phyloP scores from a whole-genome alignment of 2,329 filamentous ascomycete genomes.

The Talaromyces atroroseus region DNA sequence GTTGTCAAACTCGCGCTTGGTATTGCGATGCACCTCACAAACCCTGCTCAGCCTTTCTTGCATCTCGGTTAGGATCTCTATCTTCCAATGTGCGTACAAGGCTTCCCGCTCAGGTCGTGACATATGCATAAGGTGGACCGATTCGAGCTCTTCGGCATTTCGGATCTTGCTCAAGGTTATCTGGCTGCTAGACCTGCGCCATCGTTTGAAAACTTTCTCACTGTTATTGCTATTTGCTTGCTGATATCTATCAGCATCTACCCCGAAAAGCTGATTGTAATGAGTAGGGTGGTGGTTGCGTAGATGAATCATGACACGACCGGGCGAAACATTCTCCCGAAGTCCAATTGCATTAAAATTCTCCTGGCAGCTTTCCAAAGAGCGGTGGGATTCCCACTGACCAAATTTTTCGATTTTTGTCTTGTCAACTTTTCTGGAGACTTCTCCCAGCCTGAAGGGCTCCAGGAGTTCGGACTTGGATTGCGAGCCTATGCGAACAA shows the following conservation, averaged over 20 bases:
- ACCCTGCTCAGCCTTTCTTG: neutral
- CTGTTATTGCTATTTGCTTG: neutral
- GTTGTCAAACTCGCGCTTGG: slow-evolving; percentile 16
- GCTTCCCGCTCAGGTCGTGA: slow-evolving; percentile 1
- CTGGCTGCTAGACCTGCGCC: neutral
- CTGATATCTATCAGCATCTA: neutral
- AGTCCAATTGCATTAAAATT: neutral
- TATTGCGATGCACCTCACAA: neutral
- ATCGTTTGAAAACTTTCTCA: neutral
- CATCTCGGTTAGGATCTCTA: neutral
- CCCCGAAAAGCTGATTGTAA: slow-evolving; percentile 7
- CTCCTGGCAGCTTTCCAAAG: neutral
- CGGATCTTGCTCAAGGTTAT: neutral
- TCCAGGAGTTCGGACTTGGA: slow-evolving; percentile 52
- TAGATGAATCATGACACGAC: neutral
- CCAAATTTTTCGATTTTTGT: slow-evolving; percentile 3
- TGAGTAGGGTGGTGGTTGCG: neutral
- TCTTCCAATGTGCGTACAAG: neutral
- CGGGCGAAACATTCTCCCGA: neutral
- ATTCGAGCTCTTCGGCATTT: neutral
- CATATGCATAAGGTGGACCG: neutral
- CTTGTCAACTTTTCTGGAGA: slow-evolving; percentile 4
- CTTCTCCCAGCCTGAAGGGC: slow-evolving; percentile 44
- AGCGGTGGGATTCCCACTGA: neutral
- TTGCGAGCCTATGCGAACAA: slow-evolving; percentile 55